Percentiles rank a stretch among this genome's conserved stretches.
These are phyloP conservation scores for Globisporangium okanoganense DNA, from an alignment of 352 stramenopile genomes.

Conservation along the genomic window DNA sequence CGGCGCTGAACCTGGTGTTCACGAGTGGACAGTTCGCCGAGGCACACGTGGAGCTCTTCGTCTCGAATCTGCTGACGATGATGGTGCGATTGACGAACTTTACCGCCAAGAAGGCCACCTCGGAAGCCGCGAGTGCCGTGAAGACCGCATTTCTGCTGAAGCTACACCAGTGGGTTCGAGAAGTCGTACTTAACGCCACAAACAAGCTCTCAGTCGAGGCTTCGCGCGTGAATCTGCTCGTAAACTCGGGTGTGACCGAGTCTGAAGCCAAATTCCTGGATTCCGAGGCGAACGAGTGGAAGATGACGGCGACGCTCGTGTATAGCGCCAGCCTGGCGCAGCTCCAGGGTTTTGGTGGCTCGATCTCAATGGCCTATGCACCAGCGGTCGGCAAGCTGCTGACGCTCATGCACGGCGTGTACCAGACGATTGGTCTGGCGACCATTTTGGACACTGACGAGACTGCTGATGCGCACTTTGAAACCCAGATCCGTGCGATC, in stretches of 20 bases:
- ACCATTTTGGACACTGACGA: constrained; percentile 11
- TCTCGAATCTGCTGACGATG: constrained; percentile 47
- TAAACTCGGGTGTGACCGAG: constrained; percentile 19
- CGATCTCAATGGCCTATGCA: background rate
- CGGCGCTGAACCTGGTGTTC: constrained; percentile 36
- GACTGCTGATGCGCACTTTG: constrained; percentile 39
- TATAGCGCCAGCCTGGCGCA: constrained; percentile 33
- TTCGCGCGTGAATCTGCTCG: constrained; percentile 27
- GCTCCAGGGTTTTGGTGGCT: constrained; percentile 21
- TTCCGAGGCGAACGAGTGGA: constrained; percentile 23
- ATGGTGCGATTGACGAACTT: constrained; percentile 28
- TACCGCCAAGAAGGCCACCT: constrained; percentile 17
- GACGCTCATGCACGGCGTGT: constrained; percentile 43
- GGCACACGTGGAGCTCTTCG: constrained; percentile 30
- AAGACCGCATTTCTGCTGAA: constrained; percentile 28
- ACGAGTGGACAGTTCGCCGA: constrained; percentile 27
- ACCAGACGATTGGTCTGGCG: constrained; percentile 27
- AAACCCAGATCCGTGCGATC: constrained; percentile 36
- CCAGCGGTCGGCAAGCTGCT: constrained; percentile 27
- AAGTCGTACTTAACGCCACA: constrained; percentile 27
- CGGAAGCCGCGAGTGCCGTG: constrained; percentile 17
- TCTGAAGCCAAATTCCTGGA: constrained; percentile 11
- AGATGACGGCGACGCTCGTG: constrained; percentile 26
- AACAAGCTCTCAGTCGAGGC: constrained; percentile 31
- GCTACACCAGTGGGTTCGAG: constrained; percentile 35